These are phyloP conservation scores for Colletotrichum spaethianum DNA, from an alignment of 2,329 filamentous ascomycete species.

Conservation along the genomic window DNA sequence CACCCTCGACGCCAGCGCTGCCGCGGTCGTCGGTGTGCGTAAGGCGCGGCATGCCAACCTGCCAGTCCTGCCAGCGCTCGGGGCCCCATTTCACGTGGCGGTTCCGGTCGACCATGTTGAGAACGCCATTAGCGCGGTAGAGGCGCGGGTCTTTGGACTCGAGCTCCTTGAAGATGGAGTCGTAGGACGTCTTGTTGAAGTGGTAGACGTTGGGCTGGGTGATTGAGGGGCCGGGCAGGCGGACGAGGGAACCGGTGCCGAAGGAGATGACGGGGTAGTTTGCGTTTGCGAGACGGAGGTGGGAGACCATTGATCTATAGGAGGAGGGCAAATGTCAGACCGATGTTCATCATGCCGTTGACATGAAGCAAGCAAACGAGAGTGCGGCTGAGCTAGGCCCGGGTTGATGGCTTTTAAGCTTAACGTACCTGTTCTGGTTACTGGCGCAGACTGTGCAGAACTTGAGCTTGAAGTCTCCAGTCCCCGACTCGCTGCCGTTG, in stretches of 20 bases:
- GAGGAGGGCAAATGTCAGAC: not conserved
- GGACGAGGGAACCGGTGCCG: constrained; percentile 94
- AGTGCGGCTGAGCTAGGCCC: not conserved
- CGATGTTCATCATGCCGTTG: not conserved
- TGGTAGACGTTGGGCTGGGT: constrained; percentile 96
- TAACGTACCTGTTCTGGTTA: constrained; percentile 90
- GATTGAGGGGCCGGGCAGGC: constrained; percentile 91
- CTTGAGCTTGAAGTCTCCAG: constrained; percentile 85
- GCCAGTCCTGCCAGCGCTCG: constrained; percentile 98
- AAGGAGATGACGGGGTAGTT: constrained; percentile 98
- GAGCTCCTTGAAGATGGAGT: constrained; percentile 94
- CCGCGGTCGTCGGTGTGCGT: constrained; percentile 84
- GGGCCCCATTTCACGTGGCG: constrained; percentile 94
- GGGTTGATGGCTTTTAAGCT: not conserved
- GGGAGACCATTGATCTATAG: constrained; percentile 95
- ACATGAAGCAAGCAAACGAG: not conserved
- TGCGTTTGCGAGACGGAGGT: constrained; percentile 88
- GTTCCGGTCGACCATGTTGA: constrained; percentile 97
- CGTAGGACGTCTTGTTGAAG: constrained; percentile 97
- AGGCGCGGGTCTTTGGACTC: constrained; percentile 86
- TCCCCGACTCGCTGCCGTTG: constrained; percentile 62
- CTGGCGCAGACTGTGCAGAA: constrained; percentile 99
- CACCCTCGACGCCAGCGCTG: constrained; percentile 84
- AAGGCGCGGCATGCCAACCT: constrained; percentile 85
- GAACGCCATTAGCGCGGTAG: constrained; percentile 91